Evolutionary conservation across 257 asterid genomes (phyloP).

Genomic region (Dorcoceras hygrometricum): DNA sequence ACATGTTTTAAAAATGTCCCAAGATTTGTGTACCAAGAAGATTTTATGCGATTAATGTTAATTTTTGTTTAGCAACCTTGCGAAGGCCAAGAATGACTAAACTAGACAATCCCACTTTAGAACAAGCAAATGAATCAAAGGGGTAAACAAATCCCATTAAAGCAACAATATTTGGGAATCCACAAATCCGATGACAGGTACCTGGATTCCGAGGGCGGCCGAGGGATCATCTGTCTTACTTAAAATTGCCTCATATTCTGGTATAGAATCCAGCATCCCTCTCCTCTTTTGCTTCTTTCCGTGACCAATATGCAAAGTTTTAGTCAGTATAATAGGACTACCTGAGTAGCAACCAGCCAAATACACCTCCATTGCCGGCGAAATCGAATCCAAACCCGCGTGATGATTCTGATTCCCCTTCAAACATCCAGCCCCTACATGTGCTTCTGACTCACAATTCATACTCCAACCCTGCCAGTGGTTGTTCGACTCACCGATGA

Average conservation of each 20-base stretch:
- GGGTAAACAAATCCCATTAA: neutral
- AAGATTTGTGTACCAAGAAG: slow-evolving; percentile 35
- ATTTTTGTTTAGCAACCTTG: slow-evolving; percentile 15
- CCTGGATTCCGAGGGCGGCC: slow-evolving; percentile 38
- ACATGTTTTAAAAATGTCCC: slow-evolving; percentile 41
- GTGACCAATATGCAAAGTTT: slow-evolving; percentile 45
- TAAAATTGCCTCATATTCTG: slow-evolving; percentile 49
- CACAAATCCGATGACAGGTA: slow-evolving; percentile 15
- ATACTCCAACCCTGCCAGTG: slow-evolving; percentile 50
- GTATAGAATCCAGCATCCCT: slow-evolving; percentile 62
- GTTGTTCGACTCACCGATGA: slow-evolving; percentile 34
- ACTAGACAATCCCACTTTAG: neutral
- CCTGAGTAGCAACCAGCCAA: slow-evolving; percentile 68
- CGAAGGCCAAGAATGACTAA: slow-evolving; percentile 15
- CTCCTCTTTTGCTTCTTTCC: slow-evolving; percentile 54
- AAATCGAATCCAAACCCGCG: slow-evolving; percentile 25
- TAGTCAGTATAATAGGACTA: slow-evolving; percentile 56
- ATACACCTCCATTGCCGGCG: slow-evolving; percentile 59
- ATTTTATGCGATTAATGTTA: slow-evolving; percentile 26
- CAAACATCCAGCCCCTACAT: slow-evolving; percentile 25
- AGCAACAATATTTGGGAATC: neutral
- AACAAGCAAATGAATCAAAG: neutral
- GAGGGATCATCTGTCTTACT: slow-evolving; percentile 32
- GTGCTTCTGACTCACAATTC: slow-evolving; percentile 43
- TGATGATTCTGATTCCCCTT: slow-evolving; percentile 41